phyloP scores from a whole-genome alignment of 371 early-diverging fungal genomes.

The Mucor indicus region DNA sequence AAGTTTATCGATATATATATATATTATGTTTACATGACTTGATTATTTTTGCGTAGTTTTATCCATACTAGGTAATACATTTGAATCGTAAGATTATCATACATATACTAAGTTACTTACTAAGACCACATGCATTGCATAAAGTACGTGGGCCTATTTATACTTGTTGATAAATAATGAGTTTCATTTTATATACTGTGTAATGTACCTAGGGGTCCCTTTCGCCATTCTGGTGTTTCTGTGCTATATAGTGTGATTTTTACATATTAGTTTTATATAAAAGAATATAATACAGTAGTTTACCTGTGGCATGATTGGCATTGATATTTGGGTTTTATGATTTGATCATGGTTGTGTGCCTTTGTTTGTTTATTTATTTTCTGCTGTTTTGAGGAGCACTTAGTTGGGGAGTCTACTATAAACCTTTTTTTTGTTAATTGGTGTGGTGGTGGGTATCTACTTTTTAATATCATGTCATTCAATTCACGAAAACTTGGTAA shows the following conservation, averaged over 20 bases:
- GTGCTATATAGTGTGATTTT: conserved; percentile 10
- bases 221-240: conserved; percentile 38
- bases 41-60: conserved; percentile 11
- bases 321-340: background rate
- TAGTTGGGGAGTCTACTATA: too few species aligned
- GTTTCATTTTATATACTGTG: background rate
- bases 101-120: conserved; percentile 9
- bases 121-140: conserved; percentile 39
- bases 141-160: conserved; percentile 28
- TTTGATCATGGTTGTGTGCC: too few species aligned
- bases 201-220: conserved; percentile 25
- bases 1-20: background rate
- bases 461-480: too few species aligned
- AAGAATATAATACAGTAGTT: too few species aligned
- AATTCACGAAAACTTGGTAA: too few species aligned
- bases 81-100: background rate
- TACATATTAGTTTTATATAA: background rate
- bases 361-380: too few species aligned
- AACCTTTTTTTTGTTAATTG: too few species aligned
- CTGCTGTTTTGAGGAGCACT: too few species aligned
- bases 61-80: conserved; percentile 16
- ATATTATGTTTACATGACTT: background rate
- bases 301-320: background rate
- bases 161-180: too few species aligned
- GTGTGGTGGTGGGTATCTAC: too few species aligned